Conservation (phyloP, 306 rosid genomes). For the Prunus mira region DNA sequence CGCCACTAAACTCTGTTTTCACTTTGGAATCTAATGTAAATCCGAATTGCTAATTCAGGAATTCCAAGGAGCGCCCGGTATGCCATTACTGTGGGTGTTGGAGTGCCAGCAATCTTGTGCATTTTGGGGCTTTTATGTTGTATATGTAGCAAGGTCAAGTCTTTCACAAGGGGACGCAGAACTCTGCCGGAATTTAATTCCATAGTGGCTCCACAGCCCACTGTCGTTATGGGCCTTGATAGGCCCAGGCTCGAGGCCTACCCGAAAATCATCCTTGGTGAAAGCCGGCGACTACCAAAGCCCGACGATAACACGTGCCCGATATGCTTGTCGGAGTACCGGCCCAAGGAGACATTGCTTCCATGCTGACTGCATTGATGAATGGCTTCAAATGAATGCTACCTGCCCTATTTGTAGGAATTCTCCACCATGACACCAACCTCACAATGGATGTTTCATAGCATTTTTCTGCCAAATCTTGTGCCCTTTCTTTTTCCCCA, state of each 20-base stretch:
- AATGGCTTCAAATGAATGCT: constrained; percentile 65
- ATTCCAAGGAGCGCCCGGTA: constrained; percentile 45
- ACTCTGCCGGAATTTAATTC: constrained; percentile 42
- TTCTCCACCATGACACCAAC: constrained; percentile 23
- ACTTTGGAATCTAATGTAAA: background rate
- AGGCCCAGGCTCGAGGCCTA: constrained; percentile 52
- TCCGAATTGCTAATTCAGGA: constrained; percentile 29
- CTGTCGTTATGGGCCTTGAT: constrained; percentile 40
- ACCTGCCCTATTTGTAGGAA: constrained; percentile 78
- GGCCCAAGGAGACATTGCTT: constrained; percentile 62
- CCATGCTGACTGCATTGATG: constrained; percentile 69
- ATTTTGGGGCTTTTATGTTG: constrained; percentile 39
- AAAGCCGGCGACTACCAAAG: constrained; percentile 40
- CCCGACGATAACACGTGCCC: constrained; percentile 46
- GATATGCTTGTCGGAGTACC: constrained; percentile 65
- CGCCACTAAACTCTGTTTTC: too few relatives aligned
- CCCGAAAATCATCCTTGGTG: constrained; percentile 55
- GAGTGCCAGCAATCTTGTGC: constrained; percentile 42
- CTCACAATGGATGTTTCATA: background rate
- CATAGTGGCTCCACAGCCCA: constrained; percentile 23
- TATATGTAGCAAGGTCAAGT: constrained; percentile 29
- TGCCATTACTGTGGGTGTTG: constrained; percentile 43
- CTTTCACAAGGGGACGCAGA: constrained; percentile 3
- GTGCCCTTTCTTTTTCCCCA: background rate
- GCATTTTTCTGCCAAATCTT: background rate